Evolutionary conservation across 2,329 filamentous ascomycete species (phyloP).

Genomic region (Paecilomyces sp.): DNA sequence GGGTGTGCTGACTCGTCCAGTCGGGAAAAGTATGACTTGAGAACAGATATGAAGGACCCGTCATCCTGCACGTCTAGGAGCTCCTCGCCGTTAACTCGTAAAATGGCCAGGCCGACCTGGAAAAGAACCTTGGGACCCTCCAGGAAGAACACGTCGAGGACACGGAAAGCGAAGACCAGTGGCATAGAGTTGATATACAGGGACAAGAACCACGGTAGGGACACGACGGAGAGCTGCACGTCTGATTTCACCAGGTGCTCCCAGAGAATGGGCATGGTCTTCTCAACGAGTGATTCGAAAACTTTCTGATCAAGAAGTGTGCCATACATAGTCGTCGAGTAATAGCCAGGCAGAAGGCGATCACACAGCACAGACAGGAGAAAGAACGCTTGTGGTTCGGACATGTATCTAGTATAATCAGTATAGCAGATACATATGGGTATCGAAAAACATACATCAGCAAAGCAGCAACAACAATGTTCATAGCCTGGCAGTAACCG

Average conservation of each 20-base stretch:
- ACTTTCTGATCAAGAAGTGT: conserved; percentile 94
- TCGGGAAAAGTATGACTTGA: conserved; percentile 90
- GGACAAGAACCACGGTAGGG: conserved; percentile 94
- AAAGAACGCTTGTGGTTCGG: conserved; percentile 91
- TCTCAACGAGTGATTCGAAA: conserved; percentile 96
- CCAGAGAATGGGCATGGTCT: conserved; percentile 97
- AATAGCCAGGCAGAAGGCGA: conserved; percentile 88
- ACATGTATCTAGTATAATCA: conserved; percentile 67
- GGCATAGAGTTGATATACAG: conserved; percentile 99
- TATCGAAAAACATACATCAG: conserved; percentile 57
- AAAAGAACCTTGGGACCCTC: conserved; percentile 97
- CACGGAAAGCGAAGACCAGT: conserved; percentile 90
- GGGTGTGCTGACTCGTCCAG: conserved; percentile 95
- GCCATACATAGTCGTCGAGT: conserved; percentile 98
- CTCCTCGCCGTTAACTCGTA: conserved; percentile 95
- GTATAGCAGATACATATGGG: neutral
- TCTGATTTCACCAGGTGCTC: conserved; percentile 96
- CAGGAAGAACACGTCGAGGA: conserved; percentile 95
- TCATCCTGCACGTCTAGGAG: conserved; percentile 88
- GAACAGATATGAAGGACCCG: conserved; percentile 89
- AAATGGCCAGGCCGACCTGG: conserved; percentile 92
- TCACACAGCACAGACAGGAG: conserved; percentile 87
- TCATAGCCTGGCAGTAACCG: conserved; percentile 99
- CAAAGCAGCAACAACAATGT: conserved; percentile 95
- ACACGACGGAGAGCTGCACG: conserved; percentile 94